Evolutionary conservation across 1,139 yeast species (phyloP), one percentile per base, ranked within the genome.

Genomic region (Sugiyamaella novakii): DNA sequence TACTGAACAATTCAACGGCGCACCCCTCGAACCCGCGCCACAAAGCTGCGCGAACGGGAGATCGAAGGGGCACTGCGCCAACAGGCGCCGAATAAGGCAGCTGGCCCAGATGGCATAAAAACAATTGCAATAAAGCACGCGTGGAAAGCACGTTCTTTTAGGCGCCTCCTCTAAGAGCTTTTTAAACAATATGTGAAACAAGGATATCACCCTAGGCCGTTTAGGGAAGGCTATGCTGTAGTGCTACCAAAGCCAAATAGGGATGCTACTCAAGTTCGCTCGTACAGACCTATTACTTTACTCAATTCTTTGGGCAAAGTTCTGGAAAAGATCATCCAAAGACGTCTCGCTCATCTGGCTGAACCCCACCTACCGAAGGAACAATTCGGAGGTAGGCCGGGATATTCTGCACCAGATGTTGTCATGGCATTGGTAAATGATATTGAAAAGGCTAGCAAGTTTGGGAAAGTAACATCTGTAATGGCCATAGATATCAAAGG

Each of bases 321-420:
- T 3, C 18, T 53, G 22, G 54, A 53, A 36, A 51, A 49, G 30
- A 30, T 53, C 17, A 33, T 51, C 14, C 49, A 43, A 22, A 44
- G 18, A 19, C 30, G 45, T 12, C 30, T 49, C 12, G 18, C 42
- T 8, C 10, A 33, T 12, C 29, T 46, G 33, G 31, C 46, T 8
- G 27, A 27, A 27, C 24, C 12, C 12, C 25, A 10, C 5, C 34
- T 51, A 18, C 53, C 49, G 3, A 25, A 15, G 5, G 18, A 36
- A 14, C 51, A 49, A 21, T 49, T 19, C 25, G 56, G 55, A 6
- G 55, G 44, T 2, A 22, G 56, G 29, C 11, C 17, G 3, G 55
- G 55, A 2, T 53, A 49, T 28, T 46, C 46, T 15, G 53, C 54
- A 2, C 27, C 45, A 3, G 53, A 52, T 29, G 53, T 54, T 6